These are phyloP conservation scores for Hura crepitans DNA, from an alignment of 441 rosid species.

Conservation along the genomic window DNA sequence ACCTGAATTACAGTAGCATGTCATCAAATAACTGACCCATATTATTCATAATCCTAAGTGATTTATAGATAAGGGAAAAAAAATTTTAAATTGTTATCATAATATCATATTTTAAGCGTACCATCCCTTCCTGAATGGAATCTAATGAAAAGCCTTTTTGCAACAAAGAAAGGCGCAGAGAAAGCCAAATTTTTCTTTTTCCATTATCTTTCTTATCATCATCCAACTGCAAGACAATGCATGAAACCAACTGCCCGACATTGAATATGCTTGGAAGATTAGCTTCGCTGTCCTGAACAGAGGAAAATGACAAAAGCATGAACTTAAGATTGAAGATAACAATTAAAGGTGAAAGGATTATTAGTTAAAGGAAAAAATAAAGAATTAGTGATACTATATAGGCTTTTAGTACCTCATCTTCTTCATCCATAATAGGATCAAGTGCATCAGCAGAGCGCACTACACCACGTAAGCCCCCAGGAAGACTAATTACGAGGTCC, in stretches of 20 bases:
- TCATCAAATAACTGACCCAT: background rate
- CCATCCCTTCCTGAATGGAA: constrained; percentile 90
- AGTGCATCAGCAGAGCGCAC: constrained; percentile 73
- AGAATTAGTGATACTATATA: background rate
- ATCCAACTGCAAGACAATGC: constrained; percentile 75
- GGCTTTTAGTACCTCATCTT: constrained; percentile 48
- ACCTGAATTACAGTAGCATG: background rate
- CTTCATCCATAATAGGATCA: constrained; percentile 59
- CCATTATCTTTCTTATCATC: constrained; percentile 80
- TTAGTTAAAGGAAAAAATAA: background rate
- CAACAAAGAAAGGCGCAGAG: constrained; percentile 76
- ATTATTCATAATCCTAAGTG: constrained; percentile 5
- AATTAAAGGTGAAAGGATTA: background rate
- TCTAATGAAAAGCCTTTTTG: constrained; percentile 74
- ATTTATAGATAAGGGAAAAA: constrained; percentile 13
- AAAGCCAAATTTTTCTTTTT: constrained; percentile 86
- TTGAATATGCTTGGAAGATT: constrained; percentile 51
- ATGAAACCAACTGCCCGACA: constrained; percentile 86
- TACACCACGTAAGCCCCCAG: constrained; percentile 92
- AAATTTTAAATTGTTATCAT: background rate
- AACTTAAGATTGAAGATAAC: constrained; percentile 4
- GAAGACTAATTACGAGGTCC: constrained; percentile 86
- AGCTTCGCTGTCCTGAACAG: constrained; percentile 50
- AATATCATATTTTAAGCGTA: constrained; percentile 33
- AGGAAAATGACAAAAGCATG: constrained; percentile 14